Evolutionary conservation across 2,329 filamentous ascomycete genomes (phyloP).

Genomic region (Xylaria sp.): DNA sequence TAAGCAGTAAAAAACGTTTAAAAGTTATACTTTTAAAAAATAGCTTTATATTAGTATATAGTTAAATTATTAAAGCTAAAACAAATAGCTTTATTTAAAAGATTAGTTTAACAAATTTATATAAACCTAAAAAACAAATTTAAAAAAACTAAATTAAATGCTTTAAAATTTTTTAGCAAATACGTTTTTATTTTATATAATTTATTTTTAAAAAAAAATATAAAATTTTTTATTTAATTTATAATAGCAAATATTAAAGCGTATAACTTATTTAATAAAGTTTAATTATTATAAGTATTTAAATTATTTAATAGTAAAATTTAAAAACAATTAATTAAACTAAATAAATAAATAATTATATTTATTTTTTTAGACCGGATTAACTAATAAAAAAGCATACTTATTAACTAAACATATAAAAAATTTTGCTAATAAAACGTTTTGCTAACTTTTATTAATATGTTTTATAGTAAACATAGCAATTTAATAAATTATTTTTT

Average conservation of each 20-base stretch:
- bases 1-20: no score
- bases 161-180: neutral
- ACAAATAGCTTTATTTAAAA: neutral
- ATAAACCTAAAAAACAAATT: neutral
- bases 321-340: neutral
- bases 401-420: neutral
- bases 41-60: neutral
- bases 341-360: neutral
- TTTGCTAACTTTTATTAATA: neutral
- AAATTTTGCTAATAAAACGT: neutral
- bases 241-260: neutral
- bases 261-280: neutral
- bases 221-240: neutral
- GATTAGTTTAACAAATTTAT: neutral
- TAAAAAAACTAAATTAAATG: neutral
- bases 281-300: neutral
- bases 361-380: neutral
- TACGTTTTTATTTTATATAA: neutral
- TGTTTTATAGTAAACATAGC: neutral
- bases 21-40: neutral
- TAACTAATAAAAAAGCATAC: neutral
- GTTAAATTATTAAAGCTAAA: neutral
- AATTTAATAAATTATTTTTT: neutral
- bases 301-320: neutral
- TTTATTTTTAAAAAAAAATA: neutral